A percentile compares a stretch with the other conserved stretches of the same genome.
phyloP scores from a whole-genome alignment of 2,329 filamentous ascomycete genomes.

The Fusarium cicatricum region DNA sequence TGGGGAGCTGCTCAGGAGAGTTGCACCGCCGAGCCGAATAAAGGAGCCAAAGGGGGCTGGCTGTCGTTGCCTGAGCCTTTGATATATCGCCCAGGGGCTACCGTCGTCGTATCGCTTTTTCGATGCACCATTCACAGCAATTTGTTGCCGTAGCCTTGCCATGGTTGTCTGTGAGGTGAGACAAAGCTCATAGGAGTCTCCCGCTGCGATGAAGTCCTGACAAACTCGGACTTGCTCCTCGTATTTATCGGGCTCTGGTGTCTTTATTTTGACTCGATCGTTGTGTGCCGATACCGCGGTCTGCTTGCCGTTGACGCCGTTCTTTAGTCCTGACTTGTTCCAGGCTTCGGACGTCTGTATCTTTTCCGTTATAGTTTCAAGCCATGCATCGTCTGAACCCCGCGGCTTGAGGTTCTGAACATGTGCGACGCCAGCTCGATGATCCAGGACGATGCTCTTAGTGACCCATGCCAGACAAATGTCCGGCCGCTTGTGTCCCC shows the following conservation, averaged over 20 bases:
- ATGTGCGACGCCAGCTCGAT: slow-evolving; percentile 66
- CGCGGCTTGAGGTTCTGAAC: slow-evolving; percentile 61
- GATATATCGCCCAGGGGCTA: slow-evolving; percentile 75
- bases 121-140: not conserved
- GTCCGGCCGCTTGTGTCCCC: slow-evolving; percentile 65
- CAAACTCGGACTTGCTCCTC: slow-evolving; percentile 72
- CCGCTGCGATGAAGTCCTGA: slow-evolving; percentile 75
- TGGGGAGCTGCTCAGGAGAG: slow-evolving; percentile 83
- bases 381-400: slow-evolving; percentile 44
- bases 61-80: slow-evolving; percentile 72
- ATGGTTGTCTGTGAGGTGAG: slow-evolving; percentile 79
- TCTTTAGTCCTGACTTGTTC: slow-evolving; percentile 31
- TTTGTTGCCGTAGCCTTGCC: slow-evolving; percentile 45
- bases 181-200: slow-evolving; percentile 87
- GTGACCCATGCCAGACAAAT: slow-evolving; percentile 80
- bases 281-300: not conserved
- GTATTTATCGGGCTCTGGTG: slow-evolving; percentile 62
- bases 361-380: slow-evolving; percentile 40
- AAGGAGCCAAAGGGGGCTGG: slow-evolving; percentile 89
- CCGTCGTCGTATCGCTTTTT: slow-evolving; percentile 7
- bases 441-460: slow-evolving; percentile 80
- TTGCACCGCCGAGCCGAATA: slow-evolving; percentile 72
- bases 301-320: slow-evolving; percentile 19
- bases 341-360: slow-evolving; percentile 48
- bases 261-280: slow-evolving; percentile 42